phyloP scores from a whole-genome alignment of 2,329 filamentous ascomycete species.

The Talaromyces rugulosus region DNA sequence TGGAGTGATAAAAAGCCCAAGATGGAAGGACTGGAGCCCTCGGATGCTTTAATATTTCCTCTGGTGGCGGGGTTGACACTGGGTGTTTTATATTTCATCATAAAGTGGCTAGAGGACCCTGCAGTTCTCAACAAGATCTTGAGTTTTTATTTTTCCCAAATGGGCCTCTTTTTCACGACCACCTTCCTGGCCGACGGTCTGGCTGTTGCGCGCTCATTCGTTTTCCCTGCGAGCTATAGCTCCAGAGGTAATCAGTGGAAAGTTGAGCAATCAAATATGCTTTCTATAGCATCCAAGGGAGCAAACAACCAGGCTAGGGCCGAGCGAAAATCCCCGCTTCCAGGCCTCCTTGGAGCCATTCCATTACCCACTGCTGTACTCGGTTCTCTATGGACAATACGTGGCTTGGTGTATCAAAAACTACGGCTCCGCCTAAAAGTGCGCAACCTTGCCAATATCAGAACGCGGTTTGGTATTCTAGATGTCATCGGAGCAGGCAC shows the following conservation, averaged over 20 bases:
- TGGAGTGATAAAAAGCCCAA: constrained; percentile 51
- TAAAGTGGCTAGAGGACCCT: constrained; percentile 83
- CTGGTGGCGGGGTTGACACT: constrained; percentile 70
- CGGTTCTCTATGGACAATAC: constrained; percentile 46
- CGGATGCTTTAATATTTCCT: constrained; percentile 81
- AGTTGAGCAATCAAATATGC: constrained; percentile 26
- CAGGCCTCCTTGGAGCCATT: constrained; percentile 46
- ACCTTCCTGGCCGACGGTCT: constrained; percentile 70
- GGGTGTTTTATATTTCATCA: constrained; percentile 75
- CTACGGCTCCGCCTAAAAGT: constrained; percentile 51
- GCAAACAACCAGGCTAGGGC: constrained; percentile 13
- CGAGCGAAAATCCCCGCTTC: constrained; percentile 45
- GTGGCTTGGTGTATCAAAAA: constrained; percentile 47
- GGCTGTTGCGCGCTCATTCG: constrained; percentile 59
- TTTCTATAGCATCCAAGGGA: constrained; percentile 22
- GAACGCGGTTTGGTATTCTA: constrained; percentile 40
- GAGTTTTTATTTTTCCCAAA: constrained; percentile 74
- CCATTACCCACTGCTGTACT: constrained; percentile 37
- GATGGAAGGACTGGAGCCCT: constrained; percentile 66
- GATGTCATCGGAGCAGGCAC: constrained; percentile 54
- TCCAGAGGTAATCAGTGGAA: constrained; percentile 49
- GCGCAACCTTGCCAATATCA: constrained; percentile 47
- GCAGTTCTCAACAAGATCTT: constrained; percentile 77
- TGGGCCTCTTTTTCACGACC: constrained; percentile 72
- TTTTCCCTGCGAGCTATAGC: constrained; percentile 70